phyloP scores from a whole-genome alignment of 2,329 filamentous ascomycete species.

The Nemania bipapillata region DNA sequence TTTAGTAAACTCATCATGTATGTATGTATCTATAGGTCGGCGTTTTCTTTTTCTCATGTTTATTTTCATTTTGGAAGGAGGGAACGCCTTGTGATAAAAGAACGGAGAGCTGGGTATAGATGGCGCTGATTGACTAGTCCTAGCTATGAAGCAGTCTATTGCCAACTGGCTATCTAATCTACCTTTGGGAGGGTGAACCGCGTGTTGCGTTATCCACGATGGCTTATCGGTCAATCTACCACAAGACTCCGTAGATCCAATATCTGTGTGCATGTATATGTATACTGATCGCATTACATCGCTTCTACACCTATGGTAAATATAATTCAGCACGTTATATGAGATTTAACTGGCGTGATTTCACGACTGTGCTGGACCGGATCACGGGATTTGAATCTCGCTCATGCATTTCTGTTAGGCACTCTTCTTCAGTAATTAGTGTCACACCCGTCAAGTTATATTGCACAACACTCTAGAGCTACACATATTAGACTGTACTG shows the following conservation, averaged over 20 bases:
- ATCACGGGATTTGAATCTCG: too few relatives aligned
- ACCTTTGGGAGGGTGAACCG: neutral
- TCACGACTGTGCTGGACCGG: too few relatives aligned
- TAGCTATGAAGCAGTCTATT: neutral
- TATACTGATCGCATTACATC: too few relatives aligned
- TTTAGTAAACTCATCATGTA: conserved; percentile 4
- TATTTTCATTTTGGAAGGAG: neutral
- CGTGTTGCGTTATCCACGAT: neutral
- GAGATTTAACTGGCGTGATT: too few relatives aligned
- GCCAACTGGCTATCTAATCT: neutral
- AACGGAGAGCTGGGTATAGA: neutral
- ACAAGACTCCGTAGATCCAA: neutral
- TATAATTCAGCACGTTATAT: too few relatives aligned
- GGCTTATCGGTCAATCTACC: neutral
- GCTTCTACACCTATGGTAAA: too few relatives aligned
- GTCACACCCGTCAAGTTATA: too few relatives aligned
- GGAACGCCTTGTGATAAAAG: neutral
- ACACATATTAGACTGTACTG: too few relatives aligned
- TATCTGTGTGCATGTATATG: too few relatives aligned
- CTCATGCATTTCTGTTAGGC: too few relatives aligned
- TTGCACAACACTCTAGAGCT: too few relatives aligned
- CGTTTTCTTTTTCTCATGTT: neutral
- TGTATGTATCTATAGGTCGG: neutral
- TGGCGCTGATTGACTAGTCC: neutral
- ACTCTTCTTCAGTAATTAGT: too few relatives aligned